These are phyloP conservation scores for Dimocarpus longan DNA, from an alignment of 345 rosid species.

Conservation along the genomic window DNA sequence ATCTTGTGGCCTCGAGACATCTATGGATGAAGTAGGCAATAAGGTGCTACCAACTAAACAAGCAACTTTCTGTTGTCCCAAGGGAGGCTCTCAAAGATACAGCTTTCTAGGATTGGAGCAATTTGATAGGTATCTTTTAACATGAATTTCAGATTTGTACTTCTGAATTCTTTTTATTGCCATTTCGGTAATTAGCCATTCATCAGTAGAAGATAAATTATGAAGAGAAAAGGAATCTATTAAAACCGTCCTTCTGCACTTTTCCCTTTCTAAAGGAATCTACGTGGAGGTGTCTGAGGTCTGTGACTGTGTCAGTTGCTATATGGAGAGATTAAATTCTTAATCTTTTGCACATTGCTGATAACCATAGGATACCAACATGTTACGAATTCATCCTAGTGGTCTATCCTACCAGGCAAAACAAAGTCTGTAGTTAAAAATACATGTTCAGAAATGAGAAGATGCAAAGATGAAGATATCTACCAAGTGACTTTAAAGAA, in stretches of 20 bases:
- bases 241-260: background rate
- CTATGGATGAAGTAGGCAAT: conserved; percentile 52
- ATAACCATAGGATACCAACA: background rate
- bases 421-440: background rate
- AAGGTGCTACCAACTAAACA: conserved; percentile 69
- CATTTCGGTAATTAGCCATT: background rate
- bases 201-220: background rate
- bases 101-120: conserved; percentile 45
- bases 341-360: background rate
- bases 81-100: conserved; percentile 47
- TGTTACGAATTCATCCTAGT: background rate
- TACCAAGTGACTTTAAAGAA: background rate
- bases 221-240: background rate
- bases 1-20: conserved; percentile 76
- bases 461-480: background rate
- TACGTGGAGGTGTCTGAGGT: background rate
- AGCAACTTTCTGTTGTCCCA: conserved; percentile 51
- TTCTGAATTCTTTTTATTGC: background rate
- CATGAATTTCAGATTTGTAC: background rate
- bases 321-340: too few species aligned
- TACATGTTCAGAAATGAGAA: background rate
- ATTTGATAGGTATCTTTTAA: conserved; percentile 29
- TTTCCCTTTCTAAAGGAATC: background rate
- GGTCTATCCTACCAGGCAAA: background rate
- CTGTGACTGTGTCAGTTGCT: background rate